Base-by-base conservation (phyloP, 176 grass and related monocot species). In the Dactylis glomerata region DNA sequence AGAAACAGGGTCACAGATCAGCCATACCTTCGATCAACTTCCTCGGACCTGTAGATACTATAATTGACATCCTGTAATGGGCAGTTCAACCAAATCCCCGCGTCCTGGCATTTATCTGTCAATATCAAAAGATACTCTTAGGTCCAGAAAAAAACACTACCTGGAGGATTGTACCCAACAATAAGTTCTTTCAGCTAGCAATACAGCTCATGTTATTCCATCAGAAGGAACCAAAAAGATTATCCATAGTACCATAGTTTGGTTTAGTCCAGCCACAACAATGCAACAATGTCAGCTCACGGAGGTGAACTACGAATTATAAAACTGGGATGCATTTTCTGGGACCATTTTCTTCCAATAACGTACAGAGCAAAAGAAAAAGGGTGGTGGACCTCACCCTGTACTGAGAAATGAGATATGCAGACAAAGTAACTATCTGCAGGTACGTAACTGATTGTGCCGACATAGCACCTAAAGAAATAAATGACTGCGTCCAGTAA, bases 371-470 rank as follows among this genome's bases (percentile, higher is more conserved):
- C 4, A 73, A 28, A 17, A 30, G 3, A 59, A 5, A 55, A 31
- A 31, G 20, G 64, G 8, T 33, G 31, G 23, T 10, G 13, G 38
- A n/a, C 20, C 66, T 86, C 68, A 45, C 73, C 65, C n/a, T 82
- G 27, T 52, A 14, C 5, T 22, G 22, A 73, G 41, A 64, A 30
- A 79, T 33, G 63, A 67, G 31, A 23, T 66, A 37, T n/a, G 63
- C 58, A 50, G 63, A 68, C 49, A 47, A 30, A 47, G 76, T 85
- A 28, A 57, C 15, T 17, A 57, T 75, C 47, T 67, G 67, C 68
- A 75, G 56, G 56, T 84, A 46, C 33, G 46, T n/a, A 73, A 79
- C 44, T 44, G 44, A 31, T 78, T 82, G 73, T 74, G 74, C 80
- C 31, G 66, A 58, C 84, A 56, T 30, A 10, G n/a, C 37, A 40